Conservation (phyloP, 768 basidiomycete genomes). For the Podaxis sp. region DNA sequence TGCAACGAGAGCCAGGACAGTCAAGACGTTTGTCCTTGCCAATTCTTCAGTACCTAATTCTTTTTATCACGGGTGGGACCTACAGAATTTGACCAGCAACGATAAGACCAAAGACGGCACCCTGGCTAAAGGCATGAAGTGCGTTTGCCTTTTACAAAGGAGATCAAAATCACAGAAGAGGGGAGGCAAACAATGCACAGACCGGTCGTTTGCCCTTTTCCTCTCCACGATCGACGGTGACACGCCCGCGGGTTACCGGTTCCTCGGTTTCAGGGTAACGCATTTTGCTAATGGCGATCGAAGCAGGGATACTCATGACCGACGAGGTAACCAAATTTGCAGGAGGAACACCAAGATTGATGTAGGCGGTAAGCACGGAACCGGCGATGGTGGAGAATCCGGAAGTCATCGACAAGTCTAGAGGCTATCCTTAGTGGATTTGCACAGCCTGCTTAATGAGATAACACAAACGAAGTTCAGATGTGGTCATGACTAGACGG, state of each 20-base stretch:
- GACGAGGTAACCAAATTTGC: conserved; percentile 85
- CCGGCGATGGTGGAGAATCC: conserved; percentile 95
- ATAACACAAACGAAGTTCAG: conserved; percentile 62
- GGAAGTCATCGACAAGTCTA: conserved; percentile 82
- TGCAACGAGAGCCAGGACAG: conserved; percentile 79
- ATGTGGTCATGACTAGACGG: conserved; percentile 67
- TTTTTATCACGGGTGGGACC: conserved; percentile 23
- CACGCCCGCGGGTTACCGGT: conserved; percentile 79
- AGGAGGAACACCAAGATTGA: conserved; percentile 72
- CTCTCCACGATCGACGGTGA: conserved; percentile 80
- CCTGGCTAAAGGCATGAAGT: conserved; percentile 86
- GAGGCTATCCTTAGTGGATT: not conserved
- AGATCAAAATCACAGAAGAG: conserved; percentile 4
- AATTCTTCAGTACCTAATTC: conserved; percentile 2
- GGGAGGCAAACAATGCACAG: conserved; percentile 19
- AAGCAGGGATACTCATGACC: conserved; percentile 94
- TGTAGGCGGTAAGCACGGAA: conserved; percentile 84
- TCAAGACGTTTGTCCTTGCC: conserved; percentile 76
- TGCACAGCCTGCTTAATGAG: not conserved
- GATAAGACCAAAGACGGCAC: conserved; percentile 80
- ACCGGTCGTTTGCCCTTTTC: conserved; percentile 51
- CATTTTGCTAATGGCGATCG: conserved; percentile 89
- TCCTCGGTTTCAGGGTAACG: conserved; percentile 83
- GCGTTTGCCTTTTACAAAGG: conserved; percentile 55
- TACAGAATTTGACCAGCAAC: conserved; percentile 88